phyloP scores from a whole-genome alignment of 805 yeast species.

The Pichia kluyveri region DNA sequence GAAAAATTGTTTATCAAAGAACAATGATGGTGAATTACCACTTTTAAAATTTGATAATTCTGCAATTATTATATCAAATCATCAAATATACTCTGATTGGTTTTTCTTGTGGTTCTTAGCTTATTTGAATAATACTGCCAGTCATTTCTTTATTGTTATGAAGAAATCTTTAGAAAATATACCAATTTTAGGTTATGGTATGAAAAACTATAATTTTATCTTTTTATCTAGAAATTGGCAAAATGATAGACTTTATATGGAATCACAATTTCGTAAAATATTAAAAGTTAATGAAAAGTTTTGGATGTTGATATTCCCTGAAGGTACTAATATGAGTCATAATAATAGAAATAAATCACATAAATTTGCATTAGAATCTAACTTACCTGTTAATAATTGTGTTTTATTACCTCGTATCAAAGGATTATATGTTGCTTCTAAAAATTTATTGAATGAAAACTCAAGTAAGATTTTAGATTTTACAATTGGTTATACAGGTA shows the following conservation, averaged over 20 bases:
- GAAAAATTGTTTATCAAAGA: slow-evolving; percentile 1
- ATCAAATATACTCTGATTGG: slow-evolving; percentile 95
- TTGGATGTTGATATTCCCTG: slow-evolving; percentile 78
- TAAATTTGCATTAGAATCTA: slow-evolving; percentile 43
- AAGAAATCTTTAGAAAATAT: slow-evolving; percentile 63
- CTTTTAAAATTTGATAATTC: slow-evolving; percentile 16
- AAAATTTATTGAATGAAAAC: slow-evolving; percentile 38
- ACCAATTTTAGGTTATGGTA: slow-evolving; percentile 81
- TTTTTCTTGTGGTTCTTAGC: slow-evolving; percentile 79
- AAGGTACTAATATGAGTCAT: slow-evolving; percentile 80
- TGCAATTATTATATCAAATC: slow-evolving; percentile 68
- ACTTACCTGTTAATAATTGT: slow-evolving; percentile 35
- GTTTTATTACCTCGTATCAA: slow-evolving; percentile 75
- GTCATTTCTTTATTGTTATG: slow-evolving; percentile 61
- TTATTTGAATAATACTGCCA: slow-evolving; percentile 57
- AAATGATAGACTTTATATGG: slow-evolving; percentile 53
- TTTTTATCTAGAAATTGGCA: slow-evolving; percentile 84
- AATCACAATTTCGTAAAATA: slow-evolving; percentile 41
- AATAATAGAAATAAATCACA: slow-evolving; percentile 53
- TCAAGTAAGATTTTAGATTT: slow-evolving; percentile 65
- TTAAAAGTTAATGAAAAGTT: slow-evolving; percentile 34
- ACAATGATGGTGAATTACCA: slow-evolving; percentile 5
- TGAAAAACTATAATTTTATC: slow-evolving; percentile 68
- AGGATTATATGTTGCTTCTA: slow-evolving; percentile 64
- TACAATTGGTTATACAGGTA: slow-evolving; percentile 77